Evolutionary conservation across 768 basidiomycete species (phyloP).

Genomic region (Termitomyces sp.): DNA sequence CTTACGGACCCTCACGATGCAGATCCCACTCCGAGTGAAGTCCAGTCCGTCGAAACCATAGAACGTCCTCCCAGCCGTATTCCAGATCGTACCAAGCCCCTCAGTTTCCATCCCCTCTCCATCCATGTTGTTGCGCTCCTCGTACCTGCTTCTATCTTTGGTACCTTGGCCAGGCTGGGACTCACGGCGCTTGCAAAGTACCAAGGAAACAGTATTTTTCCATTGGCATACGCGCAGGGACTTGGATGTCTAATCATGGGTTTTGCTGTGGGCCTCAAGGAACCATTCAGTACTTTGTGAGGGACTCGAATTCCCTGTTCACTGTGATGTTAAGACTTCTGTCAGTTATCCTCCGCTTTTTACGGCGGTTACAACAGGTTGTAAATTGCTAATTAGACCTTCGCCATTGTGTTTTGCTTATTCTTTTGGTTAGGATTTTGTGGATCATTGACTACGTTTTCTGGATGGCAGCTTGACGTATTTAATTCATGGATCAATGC

Average conservation of each 20-base stretch:
- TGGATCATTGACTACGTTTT: constrained; percentile 95
- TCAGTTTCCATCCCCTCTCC: constrained; percentile 47
- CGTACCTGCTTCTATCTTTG: constrained; percentile 78
- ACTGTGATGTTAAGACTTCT: constrained; percentile 2
- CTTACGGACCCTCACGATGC: constrained; percentile 4
- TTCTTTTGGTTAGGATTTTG: constrained; percentile 68
- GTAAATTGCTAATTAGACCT: constrained; percentile 5
- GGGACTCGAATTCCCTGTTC: constrained; percentile 18
- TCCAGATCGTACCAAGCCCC: constrained; percentile 23
- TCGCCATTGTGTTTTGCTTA: not conserved
- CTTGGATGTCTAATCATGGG: constrained; percentile 94
- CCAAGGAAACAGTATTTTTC: constrained; percentile 69
- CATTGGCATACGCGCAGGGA: constrained; percentile 80
- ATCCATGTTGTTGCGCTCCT: constrained; percentile 64
- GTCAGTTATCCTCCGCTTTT: constrained; percentile 86
- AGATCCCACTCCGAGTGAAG: constrained; percentile 10
- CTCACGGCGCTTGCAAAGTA: constrained; percentile 70
- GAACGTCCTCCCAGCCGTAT: constrained; percentile 29
- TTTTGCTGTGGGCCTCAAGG: constrained; percentile 60
- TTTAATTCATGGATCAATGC: constrained; percentile 83
- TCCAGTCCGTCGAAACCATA: constrained; percentile 24
- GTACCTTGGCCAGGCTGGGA: constrained; percentile 79
- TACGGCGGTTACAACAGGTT: constrained; percentile 83
- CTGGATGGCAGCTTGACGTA: constrained; percentile 87
- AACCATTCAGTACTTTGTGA: constrained; percentile 70